phyloP scores from a whole-genome alignment of 1,139 yeast species.

The Trichomonascaceae sp. region DNA sequence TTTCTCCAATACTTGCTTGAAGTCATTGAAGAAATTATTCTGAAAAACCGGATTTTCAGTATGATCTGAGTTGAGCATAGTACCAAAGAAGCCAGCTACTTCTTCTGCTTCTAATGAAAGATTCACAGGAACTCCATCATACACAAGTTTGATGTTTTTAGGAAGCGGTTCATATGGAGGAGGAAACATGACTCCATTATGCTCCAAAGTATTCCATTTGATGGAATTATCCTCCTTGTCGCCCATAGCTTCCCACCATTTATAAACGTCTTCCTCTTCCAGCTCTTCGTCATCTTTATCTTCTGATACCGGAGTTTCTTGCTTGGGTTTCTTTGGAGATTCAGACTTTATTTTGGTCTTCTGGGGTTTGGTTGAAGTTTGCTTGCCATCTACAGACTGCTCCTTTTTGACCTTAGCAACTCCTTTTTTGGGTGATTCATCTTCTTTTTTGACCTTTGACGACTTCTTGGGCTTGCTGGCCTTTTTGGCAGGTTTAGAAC shows the following conservation, averaged over 20 bases:
- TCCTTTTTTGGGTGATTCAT: background rate
- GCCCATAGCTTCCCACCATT: slow-evolving; percentile 87
- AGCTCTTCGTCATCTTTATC: slow-evolving; percentile 32
- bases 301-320: slow-evolving; percentile 17
- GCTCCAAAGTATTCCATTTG: slow-evolving; percentile 83
- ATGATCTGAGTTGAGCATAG: slow-evolving; percentile 83
- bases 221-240: slow-evolving; percentile 65
- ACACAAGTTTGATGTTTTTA: slow-evolving; percentile 63
- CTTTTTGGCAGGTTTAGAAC: slow-evolving; percentile 9
- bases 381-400: slow-evolving; percentile 5
- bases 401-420: background rate
- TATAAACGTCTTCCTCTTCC: slow-evolving; percentile 61
- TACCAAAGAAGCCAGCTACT: slow-evolving; percentile 93
- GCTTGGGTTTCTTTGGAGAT: slow-evolving; percentile 6
- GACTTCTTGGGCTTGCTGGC: background rate
- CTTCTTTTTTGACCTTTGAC: slow-evolving; percentile 10
- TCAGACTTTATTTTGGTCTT: slow-evolving; percentile 7
- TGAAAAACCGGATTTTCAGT: slow-evolving; percentile 82
- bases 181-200: slow-evolving; percentile 88
- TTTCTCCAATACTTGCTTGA: slow-evolving; percentile 60
- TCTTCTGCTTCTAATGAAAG: slow-evolving; percentile 85
- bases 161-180: slow-evolving; percentile 89
- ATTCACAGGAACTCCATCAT: slow-evolving; percentile 67
- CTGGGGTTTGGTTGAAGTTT: slow-evolving; percentile 6
- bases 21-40: slow-evolving; percentile 79